Evolutionary conservation across 352 stramenopile species (phyloP).

Genomic region (Pythium chondricola): DNA sequence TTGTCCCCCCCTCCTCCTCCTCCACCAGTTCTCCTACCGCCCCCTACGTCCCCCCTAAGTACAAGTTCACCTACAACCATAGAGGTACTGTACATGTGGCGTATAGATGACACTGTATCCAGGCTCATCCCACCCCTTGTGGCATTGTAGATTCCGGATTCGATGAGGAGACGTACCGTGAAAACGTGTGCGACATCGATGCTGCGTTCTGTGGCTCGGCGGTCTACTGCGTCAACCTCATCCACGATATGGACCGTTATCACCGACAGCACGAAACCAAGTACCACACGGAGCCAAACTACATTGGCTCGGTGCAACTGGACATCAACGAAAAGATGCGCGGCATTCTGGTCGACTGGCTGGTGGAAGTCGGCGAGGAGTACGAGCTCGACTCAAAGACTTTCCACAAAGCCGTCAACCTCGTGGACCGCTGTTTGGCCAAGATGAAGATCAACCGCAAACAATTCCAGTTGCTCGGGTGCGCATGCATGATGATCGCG

Average conservation of each 20-base stretch:
- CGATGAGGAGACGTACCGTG: slow-evolving; percentile 46
- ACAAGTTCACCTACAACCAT: slow-evolving; percentile 39
- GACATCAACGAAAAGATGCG: slow-evolving; percentile 99
- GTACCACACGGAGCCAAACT: slow-evolving; percentile 52
- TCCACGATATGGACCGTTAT: slow-evolving; percentile 55
- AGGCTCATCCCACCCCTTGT: too few relatives aligned
- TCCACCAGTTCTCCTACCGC: too few relatives aligned
- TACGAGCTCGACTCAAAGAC: slow-evolving; percentile 80
- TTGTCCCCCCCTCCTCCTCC: too few relatives aligned
- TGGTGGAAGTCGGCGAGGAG: slow-evolving; percentile 90
- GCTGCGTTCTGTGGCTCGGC: slow-evolving; percentile 12
- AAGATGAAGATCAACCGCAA: slow-evolving; percentile 84
- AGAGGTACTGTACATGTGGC: slow-evolving; percentile 19
- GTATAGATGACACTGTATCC: too few relatives aligned
- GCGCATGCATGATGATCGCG: slow-evolving; percentile 94
- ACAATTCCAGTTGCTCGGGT: slow-evolving; percentile 94
- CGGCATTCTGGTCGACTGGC: slow-evolving; percentile 99
- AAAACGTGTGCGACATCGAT: slow-evolving; percentile 57
- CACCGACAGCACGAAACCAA: slow-evolving; percentile 71
- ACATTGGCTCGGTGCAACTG: slow-evolving; percentile 81
- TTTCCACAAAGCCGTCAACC: slow-evolving; percentile 80
- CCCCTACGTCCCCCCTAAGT: slow-evolving; percentile 33
- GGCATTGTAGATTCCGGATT: slow-evolving; percentile 76
- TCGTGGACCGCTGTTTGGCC: slow-evolving; percentile 77
- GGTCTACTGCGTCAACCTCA: slow-evolving; percentile 41